A percentile compares a stretch with the other conserved stretches of the same genome.
phyloP scores from a whole-genome alignment of 805 yeast genomes.

The Lipomyces yamanashiensis region DNA sequence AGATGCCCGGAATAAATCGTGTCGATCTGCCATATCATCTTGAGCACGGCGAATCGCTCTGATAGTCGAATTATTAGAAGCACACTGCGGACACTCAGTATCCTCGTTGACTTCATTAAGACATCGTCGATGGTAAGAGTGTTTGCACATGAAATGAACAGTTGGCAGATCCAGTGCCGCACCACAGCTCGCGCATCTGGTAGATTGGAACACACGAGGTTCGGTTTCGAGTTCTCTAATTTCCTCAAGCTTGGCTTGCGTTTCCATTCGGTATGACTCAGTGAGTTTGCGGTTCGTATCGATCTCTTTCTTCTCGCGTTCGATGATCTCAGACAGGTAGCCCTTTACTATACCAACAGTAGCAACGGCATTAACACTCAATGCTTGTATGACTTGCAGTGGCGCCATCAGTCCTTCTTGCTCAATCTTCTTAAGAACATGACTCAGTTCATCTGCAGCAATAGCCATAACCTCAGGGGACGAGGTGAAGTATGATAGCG shows the following conservation, averaged over 20 bases:
- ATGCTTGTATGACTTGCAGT: conserved; percentile 72
- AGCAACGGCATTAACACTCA: conserved; percentile 65
- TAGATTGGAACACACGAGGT: conserved; percentile 62
- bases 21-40: conserved; percentile 62
- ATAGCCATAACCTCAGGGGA: conserved; percentile 52
- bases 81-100: conserved; percentile 73
- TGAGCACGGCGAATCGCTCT: conserved; percentile 63
- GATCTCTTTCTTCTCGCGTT: conserved; percentile 65
- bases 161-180: conserved; percentile 73
- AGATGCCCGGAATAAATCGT: conserved; percentile 64
- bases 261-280: conserved; percentile 68
- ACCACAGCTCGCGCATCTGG: conserved; percentile 69
- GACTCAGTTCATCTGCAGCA: conserved; percentile 51
- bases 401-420: conserved; percentile 64
- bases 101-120: conserved; percentile 46
- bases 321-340: conserved; percentile 64
- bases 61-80: conserved; percentile 70
- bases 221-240: conserved; percentile 56
- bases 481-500: conserved; percentile 67
- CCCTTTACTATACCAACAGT: conserved; percentile 75
- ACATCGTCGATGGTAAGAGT: conserved; percentile 85
- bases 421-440: conserved; percentile 59
- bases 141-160: conserved; percentile 83
- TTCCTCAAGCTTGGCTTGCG: conserved; percentile 57
- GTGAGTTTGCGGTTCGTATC: conserved; percentile 69